Base-by-base conservation (phyloP, 768 basidiomycete genomes). In the Leccinum disarticulatum region DNA sequence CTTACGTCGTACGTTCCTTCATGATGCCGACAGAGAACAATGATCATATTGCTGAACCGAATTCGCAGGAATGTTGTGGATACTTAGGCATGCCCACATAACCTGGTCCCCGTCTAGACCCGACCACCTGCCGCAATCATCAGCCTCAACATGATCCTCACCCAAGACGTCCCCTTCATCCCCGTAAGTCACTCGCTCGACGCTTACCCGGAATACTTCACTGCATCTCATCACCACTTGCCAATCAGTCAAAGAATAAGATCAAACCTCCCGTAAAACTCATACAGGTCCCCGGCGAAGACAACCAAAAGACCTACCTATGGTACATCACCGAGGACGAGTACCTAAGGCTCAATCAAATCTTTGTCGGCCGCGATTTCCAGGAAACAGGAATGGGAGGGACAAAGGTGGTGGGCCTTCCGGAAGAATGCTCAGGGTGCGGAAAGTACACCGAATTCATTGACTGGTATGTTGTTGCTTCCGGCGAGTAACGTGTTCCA, bases 291-390 rank as follows among this genome's bases (percentile, higher is more conserved):
- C 15, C n/a, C 22, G 22, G 22, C 22, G 54, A 57, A 7, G 50
- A 10, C 3, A 48, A 30, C 6, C 28, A 30, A 6, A 22, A 56
- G 0, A 19, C 27, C 5, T 61, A 65, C 25, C 56, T 65, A 2
- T 64, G 64, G 64, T 64, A 64, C 50, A 64, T 65, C 52, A 65
- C 63, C 35, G 59, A 65, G 47, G 56, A 61, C 41, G 64, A 65
- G 46, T 64, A 64, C 51, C 48, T 61, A 7, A 52, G 64, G 22
- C 64, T 65, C 46, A 64, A 57, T 22, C 9, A 64, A 19, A 47
- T 64, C 27, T 64, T 64, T 6, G 56, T 11, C 17, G 62, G 58
- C 38, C 57, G 25, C 3, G 63, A 64, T 8, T 64, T 64, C 52
- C 63, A 64, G 25, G 63, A 64, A 1, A 64, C 62, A 10, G 55